Evolutionary conservation across 768 basidiomycete genomes (phyloP).

Genomic region (Suillus variegatus): DNA sequence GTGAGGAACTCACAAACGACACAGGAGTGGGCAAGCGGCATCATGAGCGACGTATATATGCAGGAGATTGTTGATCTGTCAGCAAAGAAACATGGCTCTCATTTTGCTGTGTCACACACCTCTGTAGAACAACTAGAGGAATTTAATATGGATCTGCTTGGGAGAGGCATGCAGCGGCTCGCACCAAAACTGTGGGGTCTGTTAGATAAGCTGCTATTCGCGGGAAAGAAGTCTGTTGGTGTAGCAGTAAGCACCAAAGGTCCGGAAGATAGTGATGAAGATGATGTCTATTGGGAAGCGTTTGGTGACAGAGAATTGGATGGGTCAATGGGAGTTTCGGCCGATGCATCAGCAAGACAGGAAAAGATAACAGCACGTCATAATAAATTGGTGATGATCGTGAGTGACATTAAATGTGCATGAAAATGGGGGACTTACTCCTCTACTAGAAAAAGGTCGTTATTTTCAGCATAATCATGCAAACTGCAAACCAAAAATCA

Average conservation of each 20-base stretch:
- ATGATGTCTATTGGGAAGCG: slow-evolving; percentile 3
- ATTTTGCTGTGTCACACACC: slow-evolving; percentile 10
- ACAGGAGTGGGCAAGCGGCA: background rate
- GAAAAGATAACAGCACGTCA: background rate
- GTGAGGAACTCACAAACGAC: background rate
- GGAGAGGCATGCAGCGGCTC: background rate
- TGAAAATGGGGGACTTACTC: background rate
- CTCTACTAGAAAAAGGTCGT: too few species aligned
- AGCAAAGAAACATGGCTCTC: slow-evolving; percentile 10
- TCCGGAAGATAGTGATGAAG: background rate
- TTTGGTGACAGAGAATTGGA: slow-evolving; percentile 10
- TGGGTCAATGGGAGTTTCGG: slow-evolving; percentile 1
- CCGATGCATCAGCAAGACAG: background rate
- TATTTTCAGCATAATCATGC: slow-evolving; percentile 18
- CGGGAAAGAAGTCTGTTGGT: background rate
- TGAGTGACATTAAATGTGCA: background rate
- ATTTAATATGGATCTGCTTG: slow-evolving; percentile 19
- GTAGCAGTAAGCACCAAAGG: background rate
- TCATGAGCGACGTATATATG: background rate
- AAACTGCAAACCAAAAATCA: slow-evolving; percentile 32
- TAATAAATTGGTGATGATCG: background rate
- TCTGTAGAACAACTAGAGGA: slow-evolving; percentile 11
- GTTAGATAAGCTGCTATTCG: slow-evolving; percentile 8
- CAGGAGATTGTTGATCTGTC: slow-evolving; percentile 7
- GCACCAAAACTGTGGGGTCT: slow-evolving; percentile 17